Evolutionary conservation across 352 stramenopile species (phyloP).

Genomic region (Pythium dissimile): DNA sequence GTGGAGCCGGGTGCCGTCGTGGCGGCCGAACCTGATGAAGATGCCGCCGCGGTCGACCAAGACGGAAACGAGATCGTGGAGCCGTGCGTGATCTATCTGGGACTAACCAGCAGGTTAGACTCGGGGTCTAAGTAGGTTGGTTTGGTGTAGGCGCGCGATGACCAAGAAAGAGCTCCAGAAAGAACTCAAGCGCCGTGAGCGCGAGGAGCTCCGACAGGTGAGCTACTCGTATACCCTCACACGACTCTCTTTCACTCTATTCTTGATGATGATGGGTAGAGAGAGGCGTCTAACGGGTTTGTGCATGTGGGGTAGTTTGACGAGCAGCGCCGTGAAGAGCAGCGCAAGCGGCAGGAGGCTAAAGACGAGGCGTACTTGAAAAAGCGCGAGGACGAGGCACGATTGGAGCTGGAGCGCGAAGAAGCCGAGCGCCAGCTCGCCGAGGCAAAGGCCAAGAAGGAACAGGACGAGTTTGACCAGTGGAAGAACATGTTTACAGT

Average conservation of each 20-base stretch:
- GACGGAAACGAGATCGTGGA: slow-evolving; percentile 25
- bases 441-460: slow-evolving; percentile 55
- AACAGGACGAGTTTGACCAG: slow-evolving; percentile 71
- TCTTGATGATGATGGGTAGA: no score
- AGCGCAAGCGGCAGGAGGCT: slow-evolving; percentile 42
- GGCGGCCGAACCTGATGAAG: neutral
- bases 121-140: neutral
- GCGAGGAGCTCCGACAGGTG: slow-evolving; percentile 68
- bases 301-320: slow-evolving; percentile 46
- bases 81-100: no score
- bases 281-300: neutral
- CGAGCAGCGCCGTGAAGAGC: slow-evolving; percentile 59
- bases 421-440: slow-evolving; percentile 39
- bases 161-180: slow-evolving; percentile 79
- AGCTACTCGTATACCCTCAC: neutral
- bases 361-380: slow-evolving; percentile 57
- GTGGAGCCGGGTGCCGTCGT: neutral
- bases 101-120: no score
- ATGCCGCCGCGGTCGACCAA: neutral
- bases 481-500: slow-evolving; percentile 79
- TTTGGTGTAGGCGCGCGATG: slow-evolving; percentile 31
- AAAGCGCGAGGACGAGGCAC: slow-evolving; percentile 56
- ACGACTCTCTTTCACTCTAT: no score
- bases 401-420: slow-evolving; percentile 40
- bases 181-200: slow-evolving; percentile 72